Evolutionary conservation across 305 asterid species (phyloP).

Genomic region (Stenogyne calaminthoides): DNA sequence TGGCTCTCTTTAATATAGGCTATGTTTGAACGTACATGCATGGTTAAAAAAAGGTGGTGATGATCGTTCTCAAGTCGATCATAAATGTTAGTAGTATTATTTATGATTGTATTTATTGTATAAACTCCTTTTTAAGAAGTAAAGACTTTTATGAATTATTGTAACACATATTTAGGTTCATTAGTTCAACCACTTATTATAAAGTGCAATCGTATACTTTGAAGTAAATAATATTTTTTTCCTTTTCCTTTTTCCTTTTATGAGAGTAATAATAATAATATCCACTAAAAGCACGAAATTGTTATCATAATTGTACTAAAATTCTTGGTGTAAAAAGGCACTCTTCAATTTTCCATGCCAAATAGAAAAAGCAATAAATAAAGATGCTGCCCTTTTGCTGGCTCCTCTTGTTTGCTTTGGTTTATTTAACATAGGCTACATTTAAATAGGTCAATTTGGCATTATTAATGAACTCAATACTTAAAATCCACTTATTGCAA

Average conservation of each 20-base stretch:
- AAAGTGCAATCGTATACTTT: not conserved
- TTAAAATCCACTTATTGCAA: not conserved
- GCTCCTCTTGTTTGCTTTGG: not conserved
- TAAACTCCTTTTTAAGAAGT: not conserved
- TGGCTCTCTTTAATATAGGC: not conserved
- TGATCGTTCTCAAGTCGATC: no score
- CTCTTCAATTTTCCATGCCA: conserved; percentile 5
- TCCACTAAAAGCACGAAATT: not conserved
- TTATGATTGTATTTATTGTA: not conserved
- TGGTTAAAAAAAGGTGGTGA: not conserved
- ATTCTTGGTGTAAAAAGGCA: conserved; percentile 17
- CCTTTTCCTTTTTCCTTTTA: not conserved
- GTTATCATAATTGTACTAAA: not conserved
- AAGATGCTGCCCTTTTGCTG: conserved; percentile 18
- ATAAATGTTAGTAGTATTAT: no score
- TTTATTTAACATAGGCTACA: not conserved
- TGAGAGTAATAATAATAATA: not conserved
- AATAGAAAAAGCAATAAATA: conserved; percentile 13
- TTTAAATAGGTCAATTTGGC: not conserved
- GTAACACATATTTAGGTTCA: not conserved
- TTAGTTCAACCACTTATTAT: not conserved
- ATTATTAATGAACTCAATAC: not conserved
- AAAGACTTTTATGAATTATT: not conserved
- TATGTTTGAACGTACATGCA: not conserved
- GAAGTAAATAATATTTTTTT: not conserved